Evolutionary conservation across 2,329 filamentous ascomycete species (phyloP), one percentile per base, ranked within the genome.

Genomic region (Tympanopsis confertula): DNA sequence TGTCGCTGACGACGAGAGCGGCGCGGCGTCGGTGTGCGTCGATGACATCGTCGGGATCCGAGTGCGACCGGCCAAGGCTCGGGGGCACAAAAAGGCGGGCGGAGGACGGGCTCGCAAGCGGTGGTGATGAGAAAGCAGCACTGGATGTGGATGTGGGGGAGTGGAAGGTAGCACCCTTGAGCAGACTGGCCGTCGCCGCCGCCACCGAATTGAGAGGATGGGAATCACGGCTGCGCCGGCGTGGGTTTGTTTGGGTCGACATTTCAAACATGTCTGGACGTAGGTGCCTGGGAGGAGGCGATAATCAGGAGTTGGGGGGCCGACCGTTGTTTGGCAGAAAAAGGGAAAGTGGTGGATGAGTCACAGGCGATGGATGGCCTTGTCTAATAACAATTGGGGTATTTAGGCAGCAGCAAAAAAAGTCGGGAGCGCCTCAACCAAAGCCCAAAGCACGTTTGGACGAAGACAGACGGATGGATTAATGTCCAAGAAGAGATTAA

Each of bases 11-110:
- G 46, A 78, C 74, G 52, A 82, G 57, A 46, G 74, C 76, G 56
- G 80, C 76, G 47, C 81, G 81, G 52, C 80, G 75, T 52, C 75
- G 69, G 49, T 79, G 73, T 44, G 78, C 75, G 51, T 78, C 76
- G 55, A 84, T 70, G 39, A 82, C 75, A 69, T 82, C 78, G 60
- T 86, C 80, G 42, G 86, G 62, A 45, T 63, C 71, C 38, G 81
- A 83, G 48, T 82, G 77, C 36, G 82, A 78, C 42, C 82, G 78
- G 47, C 71, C 70, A 49, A 83, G 67, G n/a, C 48, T 44, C 15
- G 52, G 53, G 17, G 50, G 41, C 35, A 44, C 40, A 59, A 62
- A 45, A 58, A 59, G 43, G 66, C 55, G 49, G 53, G 56, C 35
- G 22, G 22, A 26, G 7, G 22, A 26, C 22, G 22, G 22, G 22